Conservation (phyloP, 1,139 yeast species). For the Pichia sp. region DNA sequence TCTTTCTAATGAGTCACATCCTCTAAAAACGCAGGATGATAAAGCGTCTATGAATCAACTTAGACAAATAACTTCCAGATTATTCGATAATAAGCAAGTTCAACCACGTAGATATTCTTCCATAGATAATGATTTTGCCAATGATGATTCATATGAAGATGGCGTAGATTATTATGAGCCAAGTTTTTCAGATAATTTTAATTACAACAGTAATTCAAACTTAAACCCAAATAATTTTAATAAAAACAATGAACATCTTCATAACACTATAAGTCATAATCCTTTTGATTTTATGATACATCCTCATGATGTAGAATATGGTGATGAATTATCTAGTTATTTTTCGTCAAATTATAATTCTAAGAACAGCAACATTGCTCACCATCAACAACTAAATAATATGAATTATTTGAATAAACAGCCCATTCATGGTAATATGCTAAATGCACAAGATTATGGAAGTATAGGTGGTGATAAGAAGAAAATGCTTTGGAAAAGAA, state of each 20-base stretch:
- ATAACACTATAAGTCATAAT: neutral
- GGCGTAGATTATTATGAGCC: conserved; percentile 23
- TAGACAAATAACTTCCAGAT: conserved; percentile 66
- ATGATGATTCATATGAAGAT: conserved; percentile 23
- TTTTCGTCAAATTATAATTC: conserved; percentile 5
- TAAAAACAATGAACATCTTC: neutral
- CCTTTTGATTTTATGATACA: conserved; percentile 1
- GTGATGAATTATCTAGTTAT: conserved; percentile 12
- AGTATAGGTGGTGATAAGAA: conserved; percentile 21
- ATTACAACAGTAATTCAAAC: too few relatives aligned
- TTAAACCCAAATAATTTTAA: conserved; percentile 4
- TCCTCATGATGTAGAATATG: conserved; percentile 12
- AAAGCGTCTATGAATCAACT: conserved; percentile 28
- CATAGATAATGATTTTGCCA: conserved; percentile 37
- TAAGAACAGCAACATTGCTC: conserved; percentile 6
- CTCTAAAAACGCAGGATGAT: conserved; percentile 10
- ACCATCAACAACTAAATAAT: neutral
- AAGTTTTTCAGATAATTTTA: conserved; percentile 8
- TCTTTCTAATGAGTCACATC: conserved; percentile 1
- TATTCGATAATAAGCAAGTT: conserved; percentile 66
- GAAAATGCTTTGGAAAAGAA: conserved; percentile 22
- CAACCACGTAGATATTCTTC: conserved; percentile 70
- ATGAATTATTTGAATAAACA: conserved; percentile 6
- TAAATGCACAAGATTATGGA: conserved; percentile 15
- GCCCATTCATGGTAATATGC: conserved; percentile 3